A percentile compares a stretch with the other conserved stretches of the same genome.
phyloP scores from a whole-genome alignment of 331 rosid genomes.

The Quercus lobata region DNA sequence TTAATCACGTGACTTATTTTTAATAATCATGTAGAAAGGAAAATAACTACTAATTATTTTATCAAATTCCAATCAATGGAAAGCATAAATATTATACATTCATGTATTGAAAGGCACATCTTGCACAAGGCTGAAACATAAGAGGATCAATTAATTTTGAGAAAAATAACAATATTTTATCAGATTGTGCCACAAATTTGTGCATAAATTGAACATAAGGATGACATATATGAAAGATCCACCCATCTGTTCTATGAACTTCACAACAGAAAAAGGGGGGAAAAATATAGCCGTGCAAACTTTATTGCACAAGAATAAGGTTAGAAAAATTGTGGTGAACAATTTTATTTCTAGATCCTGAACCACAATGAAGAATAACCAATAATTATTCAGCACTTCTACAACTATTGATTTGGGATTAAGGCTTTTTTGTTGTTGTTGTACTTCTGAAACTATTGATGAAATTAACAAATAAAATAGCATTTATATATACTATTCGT shows the following conservation, averaged over 20 bases:
- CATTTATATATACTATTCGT: slow-evolving; percentile 42
- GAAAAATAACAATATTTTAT: not conserved
- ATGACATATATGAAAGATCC: not conserved
- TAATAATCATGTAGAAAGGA: not conserved
- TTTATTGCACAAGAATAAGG: not conserved
- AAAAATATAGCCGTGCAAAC: not conserved
- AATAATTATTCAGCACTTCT: not conserved
- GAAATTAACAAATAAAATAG: not conserved
- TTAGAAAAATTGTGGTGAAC: not conserved
- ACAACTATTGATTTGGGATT: too few relatives aligned
- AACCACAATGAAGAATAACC: slow-evolving; percentile 11
- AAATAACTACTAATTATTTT: not conserved
- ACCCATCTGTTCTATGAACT: not conserved
- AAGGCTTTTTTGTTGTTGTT: too few relatives aligned
- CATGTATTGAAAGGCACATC: not conserved
- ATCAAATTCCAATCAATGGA: not conserved
- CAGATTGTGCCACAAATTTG: not conserved
- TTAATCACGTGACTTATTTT: too few relatives aligned
- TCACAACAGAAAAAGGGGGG: not conserved
- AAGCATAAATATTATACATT: not conserved
- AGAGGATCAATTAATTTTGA: not conserved
- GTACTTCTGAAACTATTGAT: not conserved
- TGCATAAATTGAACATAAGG: not conserved
- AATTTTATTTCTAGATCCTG: not conserved
- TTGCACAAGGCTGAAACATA: not conserved